A percentile compares a stretch with the other conserved stretches of the same genome.
Conservation (phyloP, 2,329 filamentous ascomycete species). For the Trichoderma endophyticum region DNA sequence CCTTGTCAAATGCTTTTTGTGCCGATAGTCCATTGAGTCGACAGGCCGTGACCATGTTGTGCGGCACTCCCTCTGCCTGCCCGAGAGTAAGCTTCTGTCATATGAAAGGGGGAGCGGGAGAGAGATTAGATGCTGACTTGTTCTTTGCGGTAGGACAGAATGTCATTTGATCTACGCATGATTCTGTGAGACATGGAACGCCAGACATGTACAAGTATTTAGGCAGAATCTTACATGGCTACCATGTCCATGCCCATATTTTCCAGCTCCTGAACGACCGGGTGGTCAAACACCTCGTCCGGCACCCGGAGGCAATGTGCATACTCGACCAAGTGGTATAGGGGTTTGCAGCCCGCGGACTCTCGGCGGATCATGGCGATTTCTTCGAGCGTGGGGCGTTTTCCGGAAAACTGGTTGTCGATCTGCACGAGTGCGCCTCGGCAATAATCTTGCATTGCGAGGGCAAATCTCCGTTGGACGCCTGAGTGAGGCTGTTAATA, state of each 20-base stretch:
- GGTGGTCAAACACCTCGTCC: slow-evolving; percentile 24
- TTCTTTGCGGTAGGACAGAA: slow-evolving; percentile 25
- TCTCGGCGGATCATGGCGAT: slow-evolving; percentile 22
- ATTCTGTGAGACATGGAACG: neutral
- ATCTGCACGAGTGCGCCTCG: slow-evolving; percentile 23
- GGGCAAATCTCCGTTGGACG: slow-evolving; percentile 21
- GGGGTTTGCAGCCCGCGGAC: slow-evolving; percentile 22
- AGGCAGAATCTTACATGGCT: slow-evolving; percentile 21
- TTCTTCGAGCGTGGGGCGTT: slow-evolving; percentile 21
- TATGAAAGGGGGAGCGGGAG: neutral
- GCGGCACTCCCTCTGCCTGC: slow-evolving; percentile 21
- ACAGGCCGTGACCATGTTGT: slow-evolving; percentile 25
- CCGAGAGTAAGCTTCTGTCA: neutral
- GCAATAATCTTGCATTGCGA: slow-evolving; percentile 23
- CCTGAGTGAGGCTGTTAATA: slow-evolving; percentile 9
- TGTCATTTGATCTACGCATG: slow-evolving; percentile 23
- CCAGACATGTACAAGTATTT: neutral
- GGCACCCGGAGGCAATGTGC: slow-evolving; percentile 22
- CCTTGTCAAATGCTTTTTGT: slow-evolving; percentile 25
- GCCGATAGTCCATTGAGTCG: slow-evolving; percentile 20
- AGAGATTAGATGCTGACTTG: slow-evolving; percentile 15
- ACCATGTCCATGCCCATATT: slow-evolving; percentile 25
- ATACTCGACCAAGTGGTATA: slow-evolving; percentile 27
- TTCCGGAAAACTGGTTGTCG: slow-evolving; percentile 11
- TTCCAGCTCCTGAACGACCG: slow-evolving; percentile 23